These are phyloP conservation scores for Daphne laureola DNA, from an alignment of 441 rosid species.

Conservation along the genomic window DNA sequence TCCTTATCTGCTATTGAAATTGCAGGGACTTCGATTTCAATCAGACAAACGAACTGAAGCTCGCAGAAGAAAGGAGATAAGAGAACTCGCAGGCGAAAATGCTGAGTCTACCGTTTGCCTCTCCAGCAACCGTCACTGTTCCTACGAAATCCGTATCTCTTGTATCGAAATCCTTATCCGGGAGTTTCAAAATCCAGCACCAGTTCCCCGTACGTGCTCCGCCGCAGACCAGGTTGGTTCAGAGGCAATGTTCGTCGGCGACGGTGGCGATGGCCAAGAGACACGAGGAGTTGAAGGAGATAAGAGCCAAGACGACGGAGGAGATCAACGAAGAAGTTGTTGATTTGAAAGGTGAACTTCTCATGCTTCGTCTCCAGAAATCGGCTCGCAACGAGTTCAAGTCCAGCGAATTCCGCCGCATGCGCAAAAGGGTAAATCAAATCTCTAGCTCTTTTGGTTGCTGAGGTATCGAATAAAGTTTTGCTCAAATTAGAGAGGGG, in stretches of 20 bases:
- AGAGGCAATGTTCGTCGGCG: constrained; percentile 19
- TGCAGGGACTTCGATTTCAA: no score
- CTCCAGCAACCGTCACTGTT: constrained; percentile 29
- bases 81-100: constrained; percentile 20
- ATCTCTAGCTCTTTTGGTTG: constrained; percentile 4
- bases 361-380: constrained; percentile 82
- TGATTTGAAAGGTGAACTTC: constrained; percentile 85
- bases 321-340: constrained; percentile 78
- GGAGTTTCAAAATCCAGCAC: constrained; percentile 41
- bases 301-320: constrained; percentile 57
- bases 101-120: constrained; percentile 47
- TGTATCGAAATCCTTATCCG: constrained; percentile 36
- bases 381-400: constrained; percentile 83
- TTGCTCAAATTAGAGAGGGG: no score
- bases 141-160: constrained; percentile 24
- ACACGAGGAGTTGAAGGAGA: constrained; percentile 71
- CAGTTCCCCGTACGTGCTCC: constrained; percentile 19
- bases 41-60: no score
- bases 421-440: constrained; percentile 72
- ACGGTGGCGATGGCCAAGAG: constrained; percentile 83
- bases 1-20: no score
- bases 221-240: constrained; percentile 17
- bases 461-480: no score
- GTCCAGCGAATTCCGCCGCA: constrained; percentile 78
- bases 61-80: background rate